A percentile compares a stretch with the other conserved stretches of the same genome.
phyloP scores from a whole-genome alignment of 441 rosid genomes.

The Viola pubescens region DNA sequence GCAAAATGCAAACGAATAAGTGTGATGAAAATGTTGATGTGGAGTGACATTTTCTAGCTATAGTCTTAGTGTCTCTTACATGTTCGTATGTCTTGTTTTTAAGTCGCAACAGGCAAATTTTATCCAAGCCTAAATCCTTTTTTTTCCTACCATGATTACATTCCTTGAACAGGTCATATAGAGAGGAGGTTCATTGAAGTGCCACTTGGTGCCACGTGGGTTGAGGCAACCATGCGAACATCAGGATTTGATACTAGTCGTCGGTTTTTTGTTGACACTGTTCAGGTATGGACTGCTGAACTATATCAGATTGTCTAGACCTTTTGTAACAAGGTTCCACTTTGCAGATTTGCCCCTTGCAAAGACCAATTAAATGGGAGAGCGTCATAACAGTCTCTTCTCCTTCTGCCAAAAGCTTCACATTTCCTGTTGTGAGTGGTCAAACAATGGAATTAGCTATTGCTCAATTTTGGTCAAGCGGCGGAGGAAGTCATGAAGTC shows the following conservation, averaged over 20 bases:
- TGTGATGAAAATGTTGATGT: too few species aligned
- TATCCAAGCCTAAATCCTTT: background rate
- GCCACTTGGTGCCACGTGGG: conserved; percentile 90
- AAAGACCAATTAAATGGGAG: conserved; percentile 95
- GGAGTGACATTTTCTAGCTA: too few species aligned
- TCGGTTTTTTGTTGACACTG: conserved; percentile 71
- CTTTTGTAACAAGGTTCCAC: conserved; percentile 28
- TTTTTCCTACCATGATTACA: conserved; percentile 15
- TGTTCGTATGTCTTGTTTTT: too few species aligned
- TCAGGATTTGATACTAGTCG: conserved; percentile 86
- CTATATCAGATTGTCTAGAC: conserved; percentile 11
- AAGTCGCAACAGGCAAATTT: too few species aligned
- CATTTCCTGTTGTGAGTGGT: conserved; percentile 80
- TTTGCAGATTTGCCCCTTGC: conserved; percentile 82
- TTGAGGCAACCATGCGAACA: conserved; percentile 85
- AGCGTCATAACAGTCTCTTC: conserved; percentile 65
- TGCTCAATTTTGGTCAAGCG: conserved; percentile 99
- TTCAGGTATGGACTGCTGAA: conserved; percentile 54
- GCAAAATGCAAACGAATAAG: too few species aligned
- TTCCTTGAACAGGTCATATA: conserved; percentile 55
- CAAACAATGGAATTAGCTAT: conserved; percentile 89
- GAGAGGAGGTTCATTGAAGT: conserved; percentile 89
- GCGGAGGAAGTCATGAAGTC: conserved; percentile 84
- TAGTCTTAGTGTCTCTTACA: too few species aligned
- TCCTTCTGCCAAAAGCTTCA: conserved; percentile 70